Conservation (phyloP, 345 rosid genomes). For the Geranium brycei region DNA sequence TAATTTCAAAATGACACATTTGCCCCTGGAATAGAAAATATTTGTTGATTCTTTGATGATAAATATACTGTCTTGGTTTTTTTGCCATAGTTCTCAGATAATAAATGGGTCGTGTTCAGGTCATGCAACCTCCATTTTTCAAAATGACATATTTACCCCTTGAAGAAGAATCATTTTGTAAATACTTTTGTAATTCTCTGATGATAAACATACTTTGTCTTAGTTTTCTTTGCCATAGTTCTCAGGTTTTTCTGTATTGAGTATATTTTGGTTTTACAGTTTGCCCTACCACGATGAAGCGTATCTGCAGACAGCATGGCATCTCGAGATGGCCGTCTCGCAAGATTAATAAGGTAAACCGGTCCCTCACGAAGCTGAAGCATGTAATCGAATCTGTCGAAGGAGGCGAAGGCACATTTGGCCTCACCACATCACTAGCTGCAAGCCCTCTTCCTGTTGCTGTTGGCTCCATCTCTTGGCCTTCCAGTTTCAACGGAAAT, state of each 20-base stretch:
- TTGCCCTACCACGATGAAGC: conserved; percentile 98
- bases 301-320: conserved; percentile 96
- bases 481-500: conserved; percentile 41
- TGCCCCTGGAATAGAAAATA: too few species aligned
- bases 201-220: too few species aligned
- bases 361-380: conserved; percentile 67
- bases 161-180: too few species aligned
- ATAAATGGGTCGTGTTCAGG: too few species aligned
- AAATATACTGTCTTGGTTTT: too few species aligned
- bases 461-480: conserved; percentile 57
- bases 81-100: too few species aligned
- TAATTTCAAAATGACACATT: too few species aligned
- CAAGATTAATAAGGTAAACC: conserved; percentile 87
- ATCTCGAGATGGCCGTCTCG: conserved; percentile 98
- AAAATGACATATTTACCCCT: too few species aligned
- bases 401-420: conserved; percentile 61
- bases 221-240: too few species aligned
- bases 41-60: too few species aligned
- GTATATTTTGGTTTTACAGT: conserved; percentile 33
- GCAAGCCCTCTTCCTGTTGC: conserved; percentile 48
- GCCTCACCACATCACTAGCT: conserved; percentile 28
- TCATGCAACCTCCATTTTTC: too few species aligned
- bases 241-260: conserved; percentile 1
- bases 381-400: conserved; percentile 83
- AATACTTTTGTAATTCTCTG: too few species aligned